Evolutionary conservation across 2,329 filamentous ascomycete species (phyloP).

Genomic region (Pseudocercospora fijiensis): DNA sequence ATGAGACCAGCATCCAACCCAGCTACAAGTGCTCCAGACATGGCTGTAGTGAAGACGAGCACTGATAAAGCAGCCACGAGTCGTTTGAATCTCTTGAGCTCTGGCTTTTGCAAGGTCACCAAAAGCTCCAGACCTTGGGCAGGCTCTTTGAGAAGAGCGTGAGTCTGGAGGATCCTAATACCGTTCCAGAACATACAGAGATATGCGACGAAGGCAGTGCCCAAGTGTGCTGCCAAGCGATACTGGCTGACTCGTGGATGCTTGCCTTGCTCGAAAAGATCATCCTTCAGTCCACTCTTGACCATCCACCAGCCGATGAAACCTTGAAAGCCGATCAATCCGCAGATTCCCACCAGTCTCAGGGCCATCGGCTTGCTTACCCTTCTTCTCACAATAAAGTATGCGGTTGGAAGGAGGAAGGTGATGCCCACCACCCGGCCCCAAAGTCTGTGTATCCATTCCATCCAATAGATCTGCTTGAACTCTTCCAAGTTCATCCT

Average conservation of each 20-base stretch:
- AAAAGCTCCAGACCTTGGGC: conserved; percentile 57
- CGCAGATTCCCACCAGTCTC: conserved; percentile 78
- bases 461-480: conserved; percentile 99
- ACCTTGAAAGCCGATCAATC: conserved; percentile 90
- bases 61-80: conserved; percentile 68
- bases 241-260: conserved; percentile 95
- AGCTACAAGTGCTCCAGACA: conserved; percentile 91
- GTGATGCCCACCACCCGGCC: conserved; percentile 86
- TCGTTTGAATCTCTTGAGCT: conserved; percentile 70
- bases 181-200: conserved; percentile 91
- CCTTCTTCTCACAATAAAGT: conserved; percentile 77
- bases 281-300: conserved; percentile 90
- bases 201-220: conserved; percentile 89
- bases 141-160: conserved; percentile 66
- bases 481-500: conserved; percentile 92
- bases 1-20: conserved; percentile 95
- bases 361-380: conserved; percentile 76
- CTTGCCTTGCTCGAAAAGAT: conserved; percentile 85
- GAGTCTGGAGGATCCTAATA: conserved; percentile 76
- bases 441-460: conserved; percentile 95
- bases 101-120: conserved; percentile 62
- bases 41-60: conserved; percentile 83
- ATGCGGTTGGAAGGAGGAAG: conserved; percentile 82
- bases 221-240: conserved; percentile 83
- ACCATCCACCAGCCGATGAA: conserved; percentile 99